Conservation (phyloP, 2,329 filamentous ascomycete species). For the Ophiostoma himal-ulmi region DNA sequence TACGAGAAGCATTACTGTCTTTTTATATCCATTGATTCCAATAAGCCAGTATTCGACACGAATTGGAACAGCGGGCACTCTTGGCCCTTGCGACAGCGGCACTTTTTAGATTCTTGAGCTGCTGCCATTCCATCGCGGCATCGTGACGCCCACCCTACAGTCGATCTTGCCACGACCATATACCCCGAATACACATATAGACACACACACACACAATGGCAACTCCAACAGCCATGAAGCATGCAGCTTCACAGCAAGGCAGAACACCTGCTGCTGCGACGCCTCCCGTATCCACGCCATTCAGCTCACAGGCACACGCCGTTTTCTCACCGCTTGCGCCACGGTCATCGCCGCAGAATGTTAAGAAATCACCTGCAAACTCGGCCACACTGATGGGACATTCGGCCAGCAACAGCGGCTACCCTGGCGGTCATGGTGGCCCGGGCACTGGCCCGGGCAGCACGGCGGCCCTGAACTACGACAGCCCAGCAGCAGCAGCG, state of each 20-base stretch:
- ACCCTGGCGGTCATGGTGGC: conserved; percentile 13
- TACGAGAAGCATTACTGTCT: not conserved
- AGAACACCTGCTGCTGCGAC: conserved; percentile 50
- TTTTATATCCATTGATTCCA: not conserved
- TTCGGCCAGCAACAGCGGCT: conserved; percentile 30
- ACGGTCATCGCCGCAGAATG: conserved; percentile 57
- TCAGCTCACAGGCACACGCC: conserved; percentile 52
- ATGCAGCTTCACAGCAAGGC: conserved; percentile 46
- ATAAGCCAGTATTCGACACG: not conserved
- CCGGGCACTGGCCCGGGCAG: conserved; percentile 22
- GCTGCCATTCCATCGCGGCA: not conserved
- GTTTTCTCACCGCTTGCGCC: conserved; percentile 52
- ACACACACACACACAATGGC: conserved; percentile 36
- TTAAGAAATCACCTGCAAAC: conserved; percentile 58
- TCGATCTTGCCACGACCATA: no score
- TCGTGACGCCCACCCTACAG: no score
- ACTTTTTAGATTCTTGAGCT: not conserved
- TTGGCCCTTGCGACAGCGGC: not conserved
- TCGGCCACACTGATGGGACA: conserved; percentile 45
- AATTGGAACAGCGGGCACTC: not conserved
- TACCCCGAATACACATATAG: not conserved
- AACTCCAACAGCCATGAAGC: conserved; percentile 48
- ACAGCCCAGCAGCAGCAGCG: conserved; percentile 59
- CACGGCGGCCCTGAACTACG: conserved; percentile 50
- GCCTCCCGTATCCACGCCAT: conserved; percentile 62